phyloP scores from a whole-genome alignment of 352 stramenopile genomes.

The Phytophthora meadii region DNA sequence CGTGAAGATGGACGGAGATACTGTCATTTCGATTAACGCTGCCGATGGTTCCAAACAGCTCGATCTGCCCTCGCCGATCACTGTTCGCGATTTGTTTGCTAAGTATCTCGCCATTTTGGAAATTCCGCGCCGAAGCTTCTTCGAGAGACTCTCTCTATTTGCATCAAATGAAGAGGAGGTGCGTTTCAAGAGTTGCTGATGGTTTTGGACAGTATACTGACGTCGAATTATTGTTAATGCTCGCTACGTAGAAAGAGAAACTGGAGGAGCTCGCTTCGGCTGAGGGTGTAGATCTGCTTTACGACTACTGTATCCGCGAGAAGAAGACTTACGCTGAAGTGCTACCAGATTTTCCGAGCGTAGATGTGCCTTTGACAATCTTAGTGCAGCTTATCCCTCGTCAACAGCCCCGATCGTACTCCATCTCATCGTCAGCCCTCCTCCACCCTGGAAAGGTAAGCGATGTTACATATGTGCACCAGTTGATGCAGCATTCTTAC shows the following conservation, averaged over 20 bases:
- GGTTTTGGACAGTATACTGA: not conserved
- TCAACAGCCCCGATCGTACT: conserved; percentile 91
- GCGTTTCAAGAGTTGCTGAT: conserved; percentile 2
- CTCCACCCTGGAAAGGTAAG: conserved; percentile 58
- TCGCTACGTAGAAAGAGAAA: conserved; percentile 81
- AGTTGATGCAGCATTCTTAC: conserved; percentile 9
- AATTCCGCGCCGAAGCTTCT: conserved; percentile 87
- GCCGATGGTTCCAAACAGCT: conserved; percentile 53
- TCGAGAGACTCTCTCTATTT: conserved; percentile 88
- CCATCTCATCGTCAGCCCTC: conserved; percentile 89
- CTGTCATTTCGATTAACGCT: conserved; percentile 55
- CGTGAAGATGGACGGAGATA: conserved; percentile 42
- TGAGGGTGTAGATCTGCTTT: conserved; percentile 91
- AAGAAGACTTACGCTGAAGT: conserved; percentile 92
- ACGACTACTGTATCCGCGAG: conserved; percentile 94
- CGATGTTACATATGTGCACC: not conserved
- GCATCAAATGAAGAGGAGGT: conserved; percentile 84
- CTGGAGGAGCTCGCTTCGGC: conserved; percentile 89
- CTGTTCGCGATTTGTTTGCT: conserved; percentile 72
- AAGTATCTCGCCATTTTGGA: conserved; percentile 90
- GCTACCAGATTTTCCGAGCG: conserved; percentile 87
- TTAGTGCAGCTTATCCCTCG: conserved; percentile 87
- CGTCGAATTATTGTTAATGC: conserved; percentile 6
- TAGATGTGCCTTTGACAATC: conserved; percentile 66
- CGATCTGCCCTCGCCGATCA: conserved; percentile 62